These are phyloP conservation scores for Primulina eburnea DNA, from an alignment of 257 asterid genomes.

Conservation along the genomic window DNA sequence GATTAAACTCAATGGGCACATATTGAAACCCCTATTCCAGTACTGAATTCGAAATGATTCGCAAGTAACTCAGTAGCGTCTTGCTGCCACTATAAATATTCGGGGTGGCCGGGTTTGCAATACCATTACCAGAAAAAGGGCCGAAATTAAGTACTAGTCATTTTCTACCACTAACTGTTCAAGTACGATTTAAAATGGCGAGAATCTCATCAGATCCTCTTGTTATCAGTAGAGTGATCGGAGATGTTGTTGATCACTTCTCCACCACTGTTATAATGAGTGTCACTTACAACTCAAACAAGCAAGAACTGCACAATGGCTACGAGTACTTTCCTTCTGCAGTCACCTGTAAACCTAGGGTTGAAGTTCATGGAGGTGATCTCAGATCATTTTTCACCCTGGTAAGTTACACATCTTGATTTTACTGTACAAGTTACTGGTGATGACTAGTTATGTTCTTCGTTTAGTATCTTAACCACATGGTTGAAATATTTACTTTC, in stretches of 20 bases:
- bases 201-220: constrained; percentile 53
- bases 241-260: constrained; percentile 76
- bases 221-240: constrained; percentile 63
- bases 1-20: background rate
- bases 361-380: constrained; percentile 73
- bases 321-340: constrained; percentile 72
- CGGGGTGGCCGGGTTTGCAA: constrained; percentile 6
- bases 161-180: too few relatives aligned
- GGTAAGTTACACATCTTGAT: constrained; percentile 32
- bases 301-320: constrained; percentile 63
- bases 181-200: constrained; percentile 13
- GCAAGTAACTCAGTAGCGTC: background rate
- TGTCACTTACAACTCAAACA: constrained; percentile 58
- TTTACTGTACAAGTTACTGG: too few relatives aligned
- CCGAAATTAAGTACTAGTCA: background rate
- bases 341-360: constrained; percentile 58
- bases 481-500: too few relatives aligned
- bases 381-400: constrained; percentile 79
- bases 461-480: too few relatives aligned
- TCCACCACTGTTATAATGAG: constrained; percentile 48
- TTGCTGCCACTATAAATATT: constrained; percentile 46
- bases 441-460: too few relatives aligned
- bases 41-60: constrained; percentile 13
- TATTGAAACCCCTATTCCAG: constrained; percentile 17
- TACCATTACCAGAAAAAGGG: constrained; percentile 28